Conservation (phyloP, 345 rosid species). For the Rhizophora apiculata region DNA sequence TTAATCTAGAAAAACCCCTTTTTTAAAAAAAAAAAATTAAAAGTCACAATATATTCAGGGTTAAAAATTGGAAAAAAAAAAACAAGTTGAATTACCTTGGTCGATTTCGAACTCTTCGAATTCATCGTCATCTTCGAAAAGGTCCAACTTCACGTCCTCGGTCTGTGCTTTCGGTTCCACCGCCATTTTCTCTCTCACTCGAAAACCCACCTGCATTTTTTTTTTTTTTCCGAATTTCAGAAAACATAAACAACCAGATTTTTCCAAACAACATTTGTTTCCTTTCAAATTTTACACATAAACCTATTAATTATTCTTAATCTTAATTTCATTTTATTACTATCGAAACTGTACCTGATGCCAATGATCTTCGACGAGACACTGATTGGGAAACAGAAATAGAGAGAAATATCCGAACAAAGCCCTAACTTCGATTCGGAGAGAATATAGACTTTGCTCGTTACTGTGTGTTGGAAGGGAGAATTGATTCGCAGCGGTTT, state of each 20-base stretch:
- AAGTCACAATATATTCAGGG: neutral
- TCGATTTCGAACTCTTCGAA: conserved; percentile 79
- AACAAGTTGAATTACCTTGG: conserved; percentile 39
- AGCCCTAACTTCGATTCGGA: conserved; percentile 2
- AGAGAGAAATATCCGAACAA: neutral
- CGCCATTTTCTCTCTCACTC: conserved; percentile 38
- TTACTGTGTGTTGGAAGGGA: too few species aligned
- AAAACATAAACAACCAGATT: too few species aligned
- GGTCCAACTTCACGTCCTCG: conserved; percentile 75
- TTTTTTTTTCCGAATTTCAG: neutral
- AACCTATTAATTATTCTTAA: too few species aligned
- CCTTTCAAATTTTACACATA: too few species aligned
- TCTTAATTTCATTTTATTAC: neutral
- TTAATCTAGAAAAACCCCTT: too few species aligned
- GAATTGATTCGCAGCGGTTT: neutral
- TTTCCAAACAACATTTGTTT: too few species aligned
- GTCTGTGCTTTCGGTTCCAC: conserved; percentile 49
- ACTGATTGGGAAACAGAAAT: neutral
- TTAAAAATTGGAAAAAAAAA: neutral
- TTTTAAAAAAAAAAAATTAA: too few species aligned
- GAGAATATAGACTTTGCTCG: neutral
- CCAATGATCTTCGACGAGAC: too few species aligned
- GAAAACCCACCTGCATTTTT: too few species aligned
- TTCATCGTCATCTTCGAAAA: conserved; percentile 94
- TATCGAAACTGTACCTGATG: neutral